Conservation (phyloP, 257 asterid species). For the Solanum raphanifolium region DNA sequence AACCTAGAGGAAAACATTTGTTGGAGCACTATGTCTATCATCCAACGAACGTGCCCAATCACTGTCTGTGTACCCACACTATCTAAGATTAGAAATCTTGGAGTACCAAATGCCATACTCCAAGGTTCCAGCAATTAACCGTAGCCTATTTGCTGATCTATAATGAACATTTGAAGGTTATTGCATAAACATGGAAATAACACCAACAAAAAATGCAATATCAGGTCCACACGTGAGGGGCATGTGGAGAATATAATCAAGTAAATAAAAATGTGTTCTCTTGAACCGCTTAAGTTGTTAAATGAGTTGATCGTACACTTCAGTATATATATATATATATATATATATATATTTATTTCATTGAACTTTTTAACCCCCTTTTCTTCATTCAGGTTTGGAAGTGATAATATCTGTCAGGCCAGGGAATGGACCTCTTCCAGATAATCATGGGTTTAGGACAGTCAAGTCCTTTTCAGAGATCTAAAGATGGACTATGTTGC, state of each 20-base stretch:
- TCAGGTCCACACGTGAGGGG: neutral
- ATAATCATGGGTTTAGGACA: constrained; percentile 51
- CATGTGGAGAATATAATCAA: neutral
- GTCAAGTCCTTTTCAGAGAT: constrained; percentile 57
- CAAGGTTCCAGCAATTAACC: too few relatives aligned
- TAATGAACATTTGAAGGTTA: too few relatives aligned
- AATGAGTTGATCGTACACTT: neutral
- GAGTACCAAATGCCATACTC: too few relatives aligned
- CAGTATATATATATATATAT: neutral
- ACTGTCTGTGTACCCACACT: too few relatives aligned
- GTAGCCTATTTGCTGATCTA: too few relatives aligned
- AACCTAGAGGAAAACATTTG: neutral
- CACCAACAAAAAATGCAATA: too few relatives aligned
- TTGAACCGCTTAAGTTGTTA: neutral
- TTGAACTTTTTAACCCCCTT: neutral
- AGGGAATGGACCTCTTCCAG: constrained; percentile 74
- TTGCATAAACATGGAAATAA: too few relatives aligned
- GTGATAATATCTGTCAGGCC: constrained; percentile 70
- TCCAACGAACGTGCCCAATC: too few relatives aligned
- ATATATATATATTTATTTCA: neutral
- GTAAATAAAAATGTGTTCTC: neutral
- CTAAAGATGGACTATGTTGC: constrained; percentile 4
- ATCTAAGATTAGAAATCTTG: too few relatives aligned
- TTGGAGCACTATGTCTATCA: neutral
- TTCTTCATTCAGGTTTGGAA: constrained; percentile 48